Base-by-base conservation (phyloP, 768 basidiomycete species). In the Grammothele lineata region DNA sequence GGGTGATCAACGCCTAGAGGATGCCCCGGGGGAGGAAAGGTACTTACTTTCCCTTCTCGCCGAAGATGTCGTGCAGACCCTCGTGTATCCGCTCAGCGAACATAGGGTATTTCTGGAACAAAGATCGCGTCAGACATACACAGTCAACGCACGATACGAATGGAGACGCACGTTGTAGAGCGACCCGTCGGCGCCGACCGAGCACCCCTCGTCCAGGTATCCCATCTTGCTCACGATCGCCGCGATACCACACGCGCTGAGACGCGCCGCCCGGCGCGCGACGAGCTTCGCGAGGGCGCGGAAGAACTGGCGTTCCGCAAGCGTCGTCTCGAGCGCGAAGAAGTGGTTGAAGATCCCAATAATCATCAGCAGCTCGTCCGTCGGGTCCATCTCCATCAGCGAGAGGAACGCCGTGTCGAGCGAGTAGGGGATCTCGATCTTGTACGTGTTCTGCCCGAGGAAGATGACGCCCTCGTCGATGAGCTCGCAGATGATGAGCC, bases 271-370 rank as follows among this genome's bases (percentile, higher is more conserved):
- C 18, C 95, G 83, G 24, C 85, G 77, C 19, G 92, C 92, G 33
- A 94, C 89, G 42, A 96, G 76, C 59, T 85, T 85, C 1, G 95
- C 91, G 30, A 98, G 81, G 2, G 90, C 85, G 41, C 90, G 83
- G 87, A 99, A 95, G 75, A 99, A 98, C 62, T 95, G 89, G 21
- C 95, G 86, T 68, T 99, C 95, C 6, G 92, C 91, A 23, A 94
- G 75, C 1, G 95, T 98, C 21, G 96, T 97, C 70, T 97, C 94
- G 35, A 98, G 73, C 32, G 88, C 89, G 62, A 93, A 98, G 76
- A 97, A 97, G 72, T 98, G 91, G 6, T 87, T 81, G 72, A 99
- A 97, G 58, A 99, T 92, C 38, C 95, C 95, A 60, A 96, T 91
- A 63, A 93, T 82, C 81, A 95, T 96, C 40, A 98, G 78, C 37